Base-by-base conservation (phyloP, 1,139 yeast genomes). In the Hanseniaspora uvarum region DNA sequence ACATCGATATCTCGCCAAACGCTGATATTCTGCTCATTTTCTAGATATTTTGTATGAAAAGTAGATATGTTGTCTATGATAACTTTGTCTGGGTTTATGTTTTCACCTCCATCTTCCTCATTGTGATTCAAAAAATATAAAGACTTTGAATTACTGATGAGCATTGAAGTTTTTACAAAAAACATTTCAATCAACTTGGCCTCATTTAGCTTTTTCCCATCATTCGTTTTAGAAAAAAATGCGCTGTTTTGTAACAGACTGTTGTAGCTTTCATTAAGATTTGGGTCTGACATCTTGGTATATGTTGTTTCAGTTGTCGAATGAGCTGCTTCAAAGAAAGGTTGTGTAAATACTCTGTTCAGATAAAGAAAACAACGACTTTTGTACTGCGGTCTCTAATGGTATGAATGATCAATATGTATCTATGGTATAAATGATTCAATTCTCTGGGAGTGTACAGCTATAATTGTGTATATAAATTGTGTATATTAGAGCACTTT, bases 1-100 rank as follows among this genome's bases (percentile, higher is more conserved):
- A 65, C 63, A 50, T 65, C 63, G 24, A 59, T 61, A 33, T 59
- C 52, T 8, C 59, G 57, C 70, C 70, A 67, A 24, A 59, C 46
- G 19, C 59, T 55, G 16, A 65, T 59, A 14, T 57, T 52, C 6
- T 59, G 57, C 23, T 51, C 54, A 51, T 44, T 44, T 31, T 44
- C 36, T 16, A 51, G 24, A 14, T 45, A 51, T 12, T 51, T 45
- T n/a, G 54, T 45, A 18, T 44, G 47, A 12, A 45, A 51, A 7
- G 41, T 38, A n/a, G 46, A 18, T 5, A 44, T 44, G n/a, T 45
- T 44, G 14, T 40, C 28, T 26, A 38, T 30, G 14, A 44, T 51
- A 21, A 7, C 19, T 31, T 38, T 44, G n/a, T 44, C 54, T 5
- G 37, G 33, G 16, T 37, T 19, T 10, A 26, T 45, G 4, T 24